phyloP scores from a whole-genome alignment of 345 rosid species.

The Psidium friedrichsthalianum region DNA sequence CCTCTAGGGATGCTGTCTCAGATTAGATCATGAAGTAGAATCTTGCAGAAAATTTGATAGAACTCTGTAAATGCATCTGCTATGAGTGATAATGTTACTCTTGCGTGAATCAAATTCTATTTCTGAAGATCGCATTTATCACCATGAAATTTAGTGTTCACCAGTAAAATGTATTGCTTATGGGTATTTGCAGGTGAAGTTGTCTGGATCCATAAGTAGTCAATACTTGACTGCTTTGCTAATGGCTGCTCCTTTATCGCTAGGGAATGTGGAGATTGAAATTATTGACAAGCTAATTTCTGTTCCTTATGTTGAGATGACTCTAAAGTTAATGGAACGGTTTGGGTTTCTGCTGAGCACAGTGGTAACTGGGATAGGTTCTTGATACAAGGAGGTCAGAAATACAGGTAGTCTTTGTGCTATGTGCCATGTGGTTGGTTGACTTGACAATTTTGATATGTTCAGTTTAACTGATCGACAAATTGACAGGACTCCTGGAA shows the following conservation, averaged over 20 bases:
- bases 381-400: slow-evolving; percentile 73
- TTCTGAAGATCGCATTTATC: neutral
- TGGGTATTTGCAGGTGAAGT: slow-evolving; percentile 60
- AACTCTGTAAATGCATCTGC: neutral
- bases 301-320: slow-evolving; percentile 96
- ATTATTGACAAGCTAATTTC: slow-evolving; percentile 82
- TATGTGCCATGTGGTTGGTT: neutral
- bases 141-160: neutral
- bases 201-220: slow-evolving; percentile 90
- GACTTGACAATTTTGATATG: neutral
- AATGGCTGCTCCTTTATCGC: slow-evolving; percentile 96
- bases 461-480: neutral
- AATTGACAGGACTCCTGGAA: slow-evolving; percentile 68
- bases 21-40: neutral
- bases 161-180: neutral
- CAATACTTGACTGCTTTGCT: slow-evolving; percentile 96
- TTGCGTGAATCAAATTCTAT: neutral
- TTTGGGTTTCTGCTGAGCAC: slow-evolving; percentile 65
- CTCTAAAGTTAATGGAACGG: slow-evolving; percentile 88
- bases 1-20: neutral
- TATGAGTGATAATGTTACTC: neutral
- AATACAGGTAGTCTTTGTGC: slow-evolving; percentile 55
- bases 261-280: slow-evolving; percentile 85
- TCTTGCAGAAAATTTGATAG: neutral
- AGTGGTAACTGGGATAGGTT: slow-evolving; percentile 80